A percentile compares a stretch with the other conserved stretches of the same genome.
Evolutionary conservation across 2,329 filamentous ascomycete genomes (phyloP).

Genomic region (Fusarium stilboides): DNA sequence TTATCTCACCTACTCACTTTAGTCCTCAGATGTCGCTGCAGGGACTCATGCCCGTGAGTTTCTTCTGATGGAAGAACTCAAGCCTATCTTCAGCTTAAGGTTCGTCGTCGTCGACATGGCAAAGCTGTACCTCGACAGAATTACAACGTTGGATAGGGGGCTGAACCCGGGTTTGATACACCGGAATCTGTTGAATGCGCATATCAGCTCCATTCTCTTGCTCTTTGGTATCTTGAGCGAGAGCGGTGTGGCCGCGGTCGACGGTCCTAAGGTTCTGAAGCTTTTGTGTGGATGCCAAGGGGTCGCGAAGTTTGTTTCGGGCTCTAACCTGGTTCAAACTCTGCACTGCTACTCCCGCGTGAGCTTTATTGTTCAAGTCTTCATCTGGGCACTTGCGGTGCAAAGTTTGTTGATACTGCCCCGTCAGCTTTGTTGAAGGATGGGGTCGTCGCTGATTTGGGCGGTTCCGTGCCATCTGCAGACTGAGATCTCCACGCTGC

Average conservation of each 20-base stretch:
- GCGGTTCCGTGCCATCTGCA: background rate
- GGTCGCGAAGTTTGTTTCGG: background rate
- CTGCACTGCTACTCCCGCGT: background rate
- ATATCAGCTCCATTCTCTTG: background rate
- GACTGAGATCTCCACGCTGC: background rate
- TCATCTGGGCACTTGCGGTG: background rate
- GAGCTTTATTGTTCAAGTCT: background rate
- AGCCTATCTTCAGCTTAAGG: background rate
- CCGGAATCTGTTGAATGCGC: background rate
- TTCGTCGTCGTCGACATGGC: slow-evolving; percentile 1
- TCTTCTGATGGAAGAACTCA: background rate
- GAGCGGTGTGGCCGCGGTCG: background rate
- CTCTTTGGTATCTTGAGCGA: background rate
- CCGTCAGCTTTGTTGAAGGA: background rate
- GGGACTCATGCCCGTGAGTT: background rate
- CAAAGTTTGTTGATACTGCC: background rate
- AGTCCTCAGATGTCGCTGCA: background rate
- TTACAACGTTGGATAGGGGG: background rate
- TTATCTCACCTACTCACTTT: background rate
- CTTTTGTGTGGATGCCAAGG: background rate
- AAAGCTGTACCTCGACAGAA: background rate
- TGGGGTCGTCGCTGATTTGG: slow-evolving; percentile 5
- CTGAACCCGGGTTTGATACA: background rate
- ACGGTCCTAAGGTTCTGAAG: background rate
- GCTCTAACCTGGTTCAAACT: no score